Evolutionary conservation across 352 stramenopile species (phyloP), one percentile per base, ranked within the genome.

Genomic region (Phytophthora aleatoria): DNA sequence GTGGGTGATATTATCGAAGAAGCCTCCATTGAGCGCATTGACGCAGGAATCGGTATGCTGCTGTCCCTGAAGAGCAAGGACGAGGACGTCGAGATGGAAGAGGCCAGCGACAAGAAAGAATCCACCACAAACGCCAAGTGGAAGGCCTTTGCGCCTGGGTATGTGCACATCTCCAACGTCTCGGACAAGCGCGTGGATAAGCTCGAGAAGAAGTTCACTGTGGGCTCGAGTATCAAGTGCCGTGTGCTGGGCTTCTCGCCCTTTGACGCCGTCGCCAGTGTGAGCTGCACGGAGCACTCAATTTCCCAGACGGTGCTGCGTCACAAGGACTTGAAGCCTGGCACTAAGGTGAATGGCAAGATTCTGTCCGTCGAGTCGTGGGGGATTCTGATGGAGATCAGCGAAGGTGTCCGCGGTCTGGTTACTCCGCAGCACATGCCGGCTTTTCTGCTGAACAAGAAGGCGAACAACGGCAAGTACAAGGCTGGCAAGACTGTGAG

Each of bases 81-180:
- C 15, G 65, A 78, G 3, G 71, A 79, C n/a, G 75, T 81, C 16
- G 63, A 73, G 15, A 89, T 89, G 83, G 82, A 89, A 38, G 72
- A 77, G 26, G 58, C 41, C 24, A 70, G 49, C 16, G 70, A 66
- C 24, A 74, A 73, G 48, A 72, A 70, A 27, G 53, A 59, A 12
- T 31, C 20, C 2, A 69, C 50, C 2, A 81, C 56, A 33, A 85
- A 91, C 28, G 74, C 64, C 49, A 90, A 80, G 51, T 95, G 86
- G 86, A 90, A 92, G 73, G 74, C 80, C 5, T 95, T 94, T 60
- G 71, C 76, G 33, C 84, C 88, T 5, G 90, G 74, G 50, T 97
- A 94, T 67, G 87, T 95, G 53, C 90, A 97, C 74, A 96, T 97
- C 41, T 97, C 90, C 41, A 94, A 95, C 59, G 79, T 76, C 11